phyloP scores from a whole-genome alignment of 768 basidiomycete species.

The Rhodosporidiobolus sp. region DNA sequence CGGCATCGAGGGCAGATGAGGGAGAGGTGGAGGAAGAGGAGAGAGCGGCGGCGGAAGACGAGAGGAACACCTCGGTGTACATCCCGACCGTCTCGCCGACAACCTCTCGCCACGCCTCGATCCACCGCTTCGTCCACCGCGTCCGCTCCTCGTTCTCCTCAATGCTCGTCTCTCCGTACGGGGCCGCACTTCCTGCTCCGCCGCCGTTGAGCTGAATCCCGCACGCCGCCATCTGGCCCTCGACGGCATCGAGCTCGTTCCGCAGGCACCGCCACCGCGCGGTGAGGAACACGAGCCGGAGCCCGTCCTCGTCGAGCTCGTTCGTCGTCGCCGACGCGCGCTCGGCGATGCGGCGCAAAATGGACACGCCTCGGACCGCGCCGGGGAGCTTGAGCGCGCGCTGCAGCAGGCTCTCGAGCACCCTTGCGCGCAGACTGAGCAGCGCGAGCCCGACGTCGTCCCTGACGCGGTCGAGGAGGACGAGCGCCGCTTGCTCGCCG shows the following conservation, averaged over 20 bases:
- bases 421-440: slow-evolving; percentile 23
- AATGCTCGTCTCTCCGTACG: not conserved
- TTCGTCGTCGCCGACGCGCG: slow-evolving; percentile 3
- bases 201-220: slow-evolving; percentile 19
- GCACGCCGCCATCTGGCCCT: slow-evolving; percentile 33
- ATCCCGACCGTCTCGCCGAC: slow-evolving; percentile 53
- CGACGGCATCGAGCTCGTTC: slow-evolving; percentile 30
- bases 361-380: slow-evolving; percentile 39
- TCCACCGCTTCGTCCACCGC: slow-evolving; percentile 50
- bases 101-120: slow-evolving; percentile 53
- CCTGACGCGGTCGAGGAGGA: slow-evolving; percentile 36
- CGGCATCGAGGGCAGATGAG: not conserved
- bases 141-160: slow-evolving; percentile 47
- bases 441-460: slow-evolving; percentile 35
- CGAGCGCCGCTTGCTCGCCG: slow-evolving; percentile 1
- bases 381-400: slow-evolving; percentile 42
- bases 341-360: slow-evolving; percentile 35
- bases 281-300: slow-evolving; percentile 42
- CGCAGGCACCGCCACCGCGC: slow-evolving; percentile 41
- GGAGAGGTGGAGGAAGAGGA: not conserved
- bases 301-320: slow-evolving; percentile 38
- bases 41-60: not conserved
- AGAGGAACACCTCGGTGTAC: slow-evolving; percentile 51
- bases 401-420: slow-evolving; percentile 40
- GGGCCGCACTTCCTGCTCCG: not conserved